Conservation (phyloP, 2,329 filamentous ascomycete species). For the Sarocladiaceae sp. region DNA sequence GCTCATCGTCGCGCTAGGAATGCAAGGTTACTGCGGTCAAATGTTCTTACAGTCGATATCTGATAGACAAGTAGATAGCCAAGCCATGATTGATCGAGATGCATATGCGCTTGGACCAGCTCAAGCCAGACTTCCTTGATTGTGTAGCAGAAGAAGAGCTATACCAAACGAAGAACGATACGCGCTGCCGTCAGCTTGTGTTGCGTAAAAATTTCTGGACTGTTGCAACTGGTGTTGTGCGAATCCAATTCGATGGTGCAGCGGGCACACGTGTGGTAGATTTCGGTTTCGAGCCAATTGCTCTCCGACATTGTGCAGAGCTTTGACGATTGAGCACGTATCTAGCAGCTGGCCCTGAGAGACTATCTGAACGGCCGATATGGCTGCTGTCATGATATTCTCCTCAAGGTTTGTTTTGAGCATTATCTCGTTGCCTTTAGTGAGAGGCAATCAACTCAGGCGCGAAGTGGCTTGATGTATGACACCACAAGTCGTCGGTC, state of each 20-base stretch:
- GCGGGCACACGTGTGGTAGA: not conserved
- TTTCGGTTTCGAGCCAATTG: not conserved
- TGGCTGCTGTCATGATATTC: no score
- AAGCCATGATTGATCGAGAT: constrained; percentile 2
- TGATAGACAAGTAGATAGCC: not conserved
- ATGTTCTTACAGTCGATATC: not conserved
- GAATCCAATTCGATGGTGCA: not conserved
- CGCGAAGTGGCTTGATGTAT: not conserved
- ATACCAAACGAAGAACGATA: no score
- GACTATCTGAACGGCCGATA: no score
- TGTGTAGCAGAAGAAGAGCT: no score
- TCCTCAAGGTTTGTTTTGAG: no score
- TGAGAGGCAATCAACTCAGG: not conserved
- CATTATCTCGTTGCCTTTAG: no score
- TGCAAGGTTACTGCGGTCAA: not conserved
- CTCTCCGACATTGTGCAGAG: not conserved
- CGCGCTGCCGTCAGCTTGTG: not conserved
- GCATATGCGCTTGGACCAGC: not conserved
- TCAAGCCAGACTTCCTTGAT: no score
- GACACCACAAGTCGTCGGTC: not conserved
- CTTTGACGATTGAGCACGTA: not conserved
- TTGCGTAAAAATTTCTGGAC: not conserved
- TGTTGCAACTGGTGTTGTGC: not conserved
- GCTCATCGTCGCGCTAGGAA: not conserved
- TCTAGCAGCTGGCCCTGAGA: no score